Evolutionary conservation across 345 rosid genomes (phyloP).

Genomic region (Lumnitzera racemosa): DNA sequence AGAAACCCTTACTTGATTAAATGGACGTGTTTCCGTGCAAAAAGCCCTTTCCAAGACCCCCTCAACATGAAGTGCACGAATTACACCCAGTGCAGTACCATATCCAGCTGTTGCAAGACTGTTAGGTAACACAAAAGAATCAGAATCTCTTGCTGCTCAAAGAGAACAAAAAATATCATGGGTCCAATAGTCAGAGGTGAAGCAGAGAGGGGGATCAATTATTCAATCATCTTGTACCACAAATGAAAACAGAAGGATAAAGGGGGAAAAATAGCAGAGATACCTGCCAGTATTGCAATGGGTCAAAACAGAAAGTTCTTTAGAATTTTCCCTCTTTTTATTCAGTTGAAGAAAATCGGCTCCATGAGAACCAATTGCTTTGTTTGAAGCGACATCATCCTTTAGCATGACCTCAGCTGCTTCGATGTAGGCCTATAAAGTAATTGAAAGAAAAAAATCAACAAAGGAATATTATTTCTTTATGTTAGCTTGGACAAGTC

Average conservation of each 20-base stretch:
- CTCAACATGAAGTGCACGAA: slow-evolving; percentile 65
- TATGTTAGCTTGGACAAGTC: background rate
- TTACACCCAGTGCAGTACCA: slow-evolving; percentile 94
- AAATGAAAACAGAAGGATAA: background rate
- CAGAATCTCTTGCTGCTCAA: background rate
- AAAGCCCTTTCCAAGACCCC: slow-evolving; percentile 74
- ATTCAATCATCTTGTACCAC: background rate
- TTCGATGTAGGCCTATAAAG: slow-evolving; percentile 52
- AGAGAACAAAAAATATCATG: background rate
- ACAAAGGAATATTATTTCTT: background rate
- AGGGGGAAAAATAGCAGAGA: background rate
- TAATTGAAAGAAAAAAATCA: background rate
- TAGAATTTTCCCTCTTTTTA: slow-evolving; percentile 20
- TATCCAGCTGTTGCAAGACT: slow-evolving; percentile 99
- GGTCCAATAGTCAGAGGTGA: background rate
- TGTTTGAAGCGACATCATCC: slow-evolving; percentile 88
- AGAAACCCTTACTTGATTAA: slow-evolving; percentile 63
- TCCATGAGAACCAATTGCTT: slow-evolving; percentile 79
- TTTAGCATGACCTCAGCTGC: slow-evolving; percentile 81
- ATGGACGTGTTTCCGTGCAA: slow-evolving; percentile 98
- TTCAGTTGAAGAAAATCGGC: slow-evolving; percentile 46
- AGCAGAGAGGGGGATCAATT: background rate
- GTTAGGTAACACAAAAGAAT: slow-evolving; percentile 7
- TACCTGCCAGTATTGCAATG: slow-evolving; percentile 99
- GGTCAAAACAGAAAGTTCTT: slow-evolving; percentile 59